phyloP scores from a whole-genome alignment of 805 yeast species.

The Yarrowia keelungensis region DNA sequence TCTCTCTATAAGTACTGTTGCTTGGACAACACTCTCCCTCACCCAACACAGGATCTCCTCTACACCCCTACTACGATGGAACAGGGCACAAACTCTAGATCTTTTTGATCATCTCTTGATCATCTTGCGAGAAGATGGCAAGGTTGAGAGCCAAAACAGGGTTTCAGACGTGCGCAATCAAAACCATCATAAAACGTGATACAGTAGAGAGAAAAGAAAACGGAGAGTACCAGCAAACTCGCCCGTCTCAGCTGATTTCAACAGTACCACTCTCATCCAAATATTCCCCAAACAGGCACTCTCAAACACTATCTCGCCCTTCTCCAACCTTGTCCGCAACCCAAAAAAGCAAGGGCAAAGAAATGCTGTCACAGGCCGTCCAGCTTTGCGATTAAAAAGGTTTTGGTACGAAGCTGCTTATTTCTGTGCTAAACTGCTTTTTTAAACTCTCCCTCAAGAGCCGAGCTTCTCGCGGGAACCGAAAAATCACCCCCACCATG shows the following conservation, averaged over 20 bases:
- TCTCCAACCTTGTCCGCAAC: not conserved
- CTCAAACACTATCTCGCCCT: not conserved
- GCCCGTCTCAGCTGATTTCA: not conserved
- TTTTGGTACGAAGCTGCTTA: conserved; percentile 17
- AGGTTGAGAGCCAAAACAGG: conserved; percentile 1
- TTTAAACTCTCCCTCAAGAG: not conserved
- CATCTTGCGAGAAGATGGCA: not conserved
- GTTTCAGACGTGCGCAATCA: not conserved
- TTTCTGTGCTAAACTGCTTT: conserved; percentile 10
- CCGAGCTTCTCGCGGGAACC: not conserved
- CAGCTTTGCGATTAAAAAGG: not conserved
- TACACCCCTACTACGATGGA: not conserved
- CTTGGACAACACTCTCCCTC: too few relatives aligned
- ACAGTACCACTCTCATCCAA: not conserved
- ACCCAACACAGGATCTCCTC: too few relatives aligned
- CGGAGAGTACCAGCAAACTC: not conserved
- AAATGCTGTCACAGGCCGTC: not conserved
- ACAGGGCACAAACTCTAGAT: conserved; percentile 10
- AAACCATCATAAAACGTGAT: not conserved
- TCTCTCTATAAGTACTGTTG: too few relatives aligned
- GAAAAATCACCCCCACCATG: not conserved
- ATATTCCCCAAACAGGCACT: not conserved
- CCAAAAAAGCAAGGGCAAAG: not conserved
- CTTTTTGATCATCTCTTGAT: conserved; percentile 23
- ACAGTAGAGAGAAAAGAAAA: not conserved